phyloP scores from a whole-genome alignment of 805 yeast genomes.

The Suhomyces sp. region DNA sequence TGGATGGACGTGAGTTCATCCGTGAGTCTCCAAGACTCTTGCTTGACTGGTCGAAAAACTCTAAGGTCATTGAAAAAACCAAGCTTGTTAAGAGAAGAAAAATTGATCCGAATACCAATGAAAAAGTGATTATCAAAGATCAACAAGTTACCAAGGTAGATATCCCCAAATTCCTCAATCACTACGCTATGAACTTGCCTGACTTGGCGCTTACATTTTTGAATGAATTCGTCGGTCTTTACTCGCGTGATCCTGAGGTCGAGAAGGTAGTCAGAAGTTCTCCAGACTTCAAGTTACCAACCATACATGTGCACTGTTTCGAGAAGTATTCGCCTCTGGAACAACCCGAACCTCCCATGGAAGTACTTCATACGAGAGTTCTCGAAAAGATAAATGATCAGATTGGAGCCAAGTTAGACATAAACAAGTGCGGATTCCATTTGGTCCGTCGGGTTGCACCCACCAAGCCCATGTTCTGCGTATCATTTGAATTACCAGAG shows the following conservation, averaged over 20 bases:
- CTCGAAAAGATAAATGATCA: conserved; percentile 48
- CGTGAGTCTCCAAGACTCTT: conserved; percentile 54
- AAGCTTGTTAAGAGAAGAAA: conserved; percentile 39
- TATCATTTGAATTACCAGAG: conserved; percentile 70
- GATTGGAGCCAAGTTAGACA: conserved; percentile 47
- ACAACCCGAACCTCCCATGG: conserved; percentile 61
- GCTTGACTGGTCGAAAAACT: conserved; percentile 40
- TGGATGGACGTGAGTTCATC: conserved; percentile 85
- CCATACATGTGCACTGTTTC: conserved; percentile 87
- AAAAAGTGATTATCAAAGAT: conserved; percentile 14
- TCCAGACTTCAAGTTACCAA: conserved; percentile 62
- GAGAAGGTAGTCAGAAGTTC: conserved; percentile 31
- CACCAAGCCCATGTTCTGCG: conserved; percentile 94
- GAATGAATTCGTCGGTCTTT: conserved; percentile 74
- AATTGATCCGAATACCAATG: conserved; percentile 33
- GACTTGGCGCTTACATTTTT: conserved; percentile 86
- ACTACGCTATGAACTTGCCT: conserved; percentile 94
- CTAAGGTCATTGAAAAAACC: conserved; percentile 35
- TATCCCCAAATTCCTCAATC: conserved; percentile 58
- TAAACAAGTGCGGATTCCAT: conserved; percentile 61
- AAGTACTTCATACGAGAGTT: conserved; percentile 67
- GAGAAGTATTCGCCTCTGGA: conserved; percentile 80
- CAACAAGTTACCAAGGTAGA: conserved; percentile 20
- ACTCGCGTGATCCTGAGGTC: conserved; percentile 40
- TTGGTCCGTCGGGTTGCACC: conserved; percentile 94